phyloP scores from a whole-genome alignment of 192 early-diverging fungal species.

The Coemansia sp. region DNA sequence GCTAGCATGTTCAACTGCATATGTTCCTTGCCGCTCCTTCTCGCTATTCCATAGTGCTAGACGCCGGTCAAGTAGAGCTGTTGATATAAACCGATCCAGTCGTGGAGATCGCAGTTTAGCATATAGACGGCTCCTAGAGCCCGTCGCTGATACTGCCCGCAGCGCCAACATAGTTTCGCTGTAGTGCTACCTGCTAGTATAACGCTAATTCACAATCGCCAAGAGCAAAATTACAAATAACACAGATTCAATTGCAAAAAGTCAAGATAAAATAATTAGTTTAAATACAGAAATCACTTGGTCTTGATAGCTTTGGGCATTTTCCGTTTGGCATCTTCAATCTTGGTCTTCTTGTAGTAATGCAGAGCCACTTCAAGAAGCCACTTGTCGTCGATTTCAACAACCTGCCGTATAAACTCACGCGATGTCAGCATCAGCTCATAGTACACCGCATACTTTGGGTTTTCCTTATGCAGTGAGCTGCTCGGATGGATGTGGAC shows the following conservation, averaged over 20 bases:
- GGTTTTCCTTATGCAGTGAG: slow-evolving; percentile 74
- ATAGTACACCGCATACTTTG: slow-evolving; percentile 86
- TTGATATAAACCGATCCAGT: background rate
- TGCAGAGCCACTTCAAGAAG: slow-evolving; percentile 78
- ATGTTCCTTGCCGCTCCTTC: slow-evolving; percentile 19
- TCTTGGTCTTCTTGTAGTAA: slow-evolving; percentile 92
- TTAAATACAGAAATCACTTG: background rate
- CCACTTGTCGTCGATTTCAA: slow-evolving; percentile 87
- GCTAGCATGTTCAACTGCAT: background rate
- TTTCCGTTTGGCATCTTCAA: slow-evolving; percentile 46
- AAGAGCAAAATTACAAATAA: background rate
- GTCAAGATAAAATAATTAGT: background rate
- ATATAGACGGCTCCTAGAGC: background rate
- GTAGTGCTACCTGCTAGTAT: background rate
- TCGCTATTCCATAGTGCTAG: slow-evolving; percentile 29
- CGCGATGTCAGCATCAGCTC: slow-evolving; percentile 91
- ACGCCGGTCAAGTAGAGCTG: slow-evolving; percentile 14
- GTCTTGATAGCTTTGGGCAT: slow-evolving; percentile 43
- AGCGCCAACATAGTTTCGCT: background rate
- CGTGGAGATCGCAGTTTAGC: background rate
- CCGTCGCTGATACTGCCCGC: background rate
- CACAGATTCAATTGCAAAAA: background rate
- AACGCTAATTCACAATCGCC: background rate
- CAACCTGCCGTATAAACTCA: slow-evolving; percentile 94
- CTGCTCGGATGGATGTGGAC: slow-evolving; percentile 93